Conservation (phyloP, 23 red algal species). For the Gracilariopsis chorda region DNA sequence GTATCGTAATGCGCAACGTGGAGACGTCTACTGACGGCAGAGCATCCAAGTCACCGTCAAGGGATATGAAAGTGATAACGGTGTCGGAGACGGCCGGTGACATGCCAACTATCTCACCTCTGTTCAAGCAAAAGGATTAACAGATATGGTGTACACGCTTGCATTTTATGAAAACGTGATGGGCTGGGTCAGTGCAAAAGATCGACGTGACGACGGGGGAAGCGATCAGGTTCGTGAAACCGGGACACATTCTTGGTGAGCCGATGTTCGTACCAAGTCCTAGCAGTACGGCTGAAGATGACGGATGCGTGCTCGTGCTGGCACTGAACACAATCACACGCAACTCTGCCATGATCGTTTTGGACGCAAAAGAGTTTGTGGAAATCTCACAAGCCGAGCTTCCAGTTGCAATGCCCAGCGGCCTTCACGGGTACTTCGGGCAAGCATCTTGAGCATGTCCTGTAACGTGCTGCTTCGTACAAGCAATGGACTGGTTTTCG, state of each 20-base stretch:
- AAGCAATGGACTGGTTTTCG: too few relatives aligned
- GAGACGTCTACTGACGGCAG: not conserved
- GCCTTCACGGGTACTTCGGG: constrained; percentile 67
- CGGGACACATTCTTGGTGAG: constrained; percentile 13
- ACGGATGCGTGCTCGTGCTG: constrained; percentile 46
- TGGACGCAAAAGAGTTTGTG: constrained; percentile 27
- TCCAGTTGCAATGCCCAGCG: not conserved
- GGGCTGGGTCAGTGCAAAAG: not conserved
- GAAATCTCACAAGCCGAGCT: constrained; percentile 27
- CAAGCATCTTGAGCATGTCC: too few relatives aligned
- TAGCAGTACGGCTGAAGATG: constrained; percentile 21
- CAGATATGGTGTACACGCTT: not conserved
- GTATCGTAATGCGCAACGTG: not conserved
- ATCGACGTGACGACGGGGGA: not conserved
- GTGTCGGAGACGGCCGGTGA: not conserved
- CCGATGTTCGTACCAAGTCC: constrained; percentile 22
- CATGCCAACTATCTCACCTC: not conserved
- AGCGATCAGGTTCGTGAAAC: not conserved
- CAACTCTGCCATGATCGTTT: constrained; percentile 4
- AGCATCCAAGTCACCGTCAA: not conserved
- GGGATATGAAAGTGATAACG: too few relatives aligned
- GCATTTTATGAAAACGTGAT: not conserved
- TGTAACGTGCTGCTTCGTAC: too few relatives aligned
- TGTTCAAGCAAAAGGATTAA: not conserved
- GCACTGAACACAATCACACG: not conserved